Percentiles rank a stretch among this genome's conserved stretches.
Evolutionary conservation across 1,284 basidiomycete species (phyloP).

Genomic region (Irpex sp.): DNA sequence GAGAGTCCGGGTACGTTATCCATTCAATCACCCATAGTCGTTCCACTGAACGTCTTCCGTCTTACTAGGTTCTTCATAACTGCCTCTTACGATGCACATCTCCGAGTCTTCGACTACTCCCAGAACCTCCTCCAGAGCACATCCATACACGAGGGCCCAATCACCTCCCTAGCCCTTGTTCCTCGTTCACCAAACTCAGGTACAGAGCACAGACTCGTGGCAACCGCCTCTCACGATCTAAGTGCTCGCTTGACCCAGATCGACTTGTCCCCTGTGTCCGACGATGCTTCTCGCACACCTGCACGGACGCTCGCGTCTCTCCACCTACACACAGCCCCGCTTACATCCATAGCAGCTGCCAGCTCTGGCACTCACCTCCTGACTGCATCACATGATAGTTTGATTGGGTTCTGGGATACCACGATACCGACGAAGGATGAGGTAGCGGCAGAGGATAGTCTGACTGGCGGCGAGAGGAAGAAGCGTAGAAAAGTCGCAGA

Average conservation of each 20-base stretch:
- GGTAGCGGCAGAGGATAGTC: conserved; percentile 31
- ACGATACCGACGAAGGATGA: conserved; percentile 58
- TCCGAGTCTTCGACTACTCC: conserved; percentile 71
- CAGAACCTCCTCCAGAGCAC: conserved; percentile 49
- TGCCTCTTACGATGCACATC: conserved; percentile 74
- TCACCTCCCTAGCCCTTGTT: conserved; percentile 69
- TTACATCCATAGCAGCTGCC: conserved; percentile 62
- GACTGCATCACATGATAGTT: conserved; percentile 74
- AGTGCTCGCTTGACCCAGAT: conserved; percentile 62
- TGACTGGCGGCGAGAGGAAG: conserved; percentile 40
- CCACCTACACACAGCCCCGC: conserved; percentile 69
- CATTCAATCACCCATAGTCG: background rate
- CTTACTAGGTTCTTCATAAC: conserved; percentile 62
- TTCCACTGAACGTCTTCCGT: background rate
- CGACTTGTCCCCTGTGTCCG: conserved; percentile 25
- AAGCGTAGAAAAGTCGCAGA: conserved; percentile 45
- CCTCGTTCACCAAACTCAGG: conserved; percentile 27
- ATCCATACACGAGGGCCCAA: conserved; percentile 56
- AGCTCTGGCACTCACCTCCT: conserved; percentile 54
- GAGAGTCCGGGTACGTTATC: conserved; percentile 56
- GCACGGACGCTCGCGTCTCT: conserved; percentile 50
- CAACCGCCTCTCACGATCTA: conserved; percentile 82
- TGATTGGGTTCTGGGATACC: conserved; percentile 77
- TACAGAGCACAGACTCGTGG: conserved; percentile 49
- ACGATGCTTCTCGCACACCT: conserved; percentile 19